Evolutionary conservation across 345 rosid genomes (phyloP).

Genomic region (Carallia pectinifolia): DNA sequence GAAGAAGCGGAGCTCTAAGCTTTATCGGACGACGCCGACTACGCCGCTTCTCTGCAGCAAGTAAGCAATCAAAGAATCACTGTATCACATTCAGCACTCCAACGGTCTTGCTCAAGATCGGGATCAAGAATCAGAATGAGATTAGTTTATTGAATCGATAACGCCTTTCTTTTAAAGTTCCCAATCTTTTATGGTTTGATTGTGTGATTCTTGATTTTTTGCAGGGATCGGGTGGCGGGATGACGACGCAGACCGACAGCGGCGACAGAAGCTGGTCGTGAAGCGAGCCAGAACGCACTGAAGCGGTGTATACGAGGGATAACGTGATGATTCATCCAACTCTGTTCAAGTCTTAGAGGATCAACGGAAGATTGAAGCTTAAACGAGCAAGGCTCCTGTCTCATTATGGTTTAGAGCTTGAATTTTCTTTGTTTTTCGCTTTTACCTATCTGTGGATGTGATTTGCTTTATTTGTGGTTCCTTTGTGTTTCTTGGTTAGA

Average conservation of each 20-base stretch:
- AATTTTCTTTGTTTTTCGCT: neutral
- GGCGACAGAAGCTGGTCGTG: slow-evolving; percentile 48
- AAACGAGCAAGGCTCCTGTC: slow-evolving; percentile 68
- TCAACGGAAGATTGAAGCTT: slow-evolving; percentile 84
- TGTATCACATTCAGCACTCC: too few species aligned
- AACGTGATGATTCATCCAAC: slow-evolving; percentile 69
- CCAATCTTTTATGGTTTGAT: neutral
- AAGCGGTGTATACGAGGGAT: slow-evolving; percentile 57
- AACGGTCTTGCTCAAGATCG: too few species aligned
- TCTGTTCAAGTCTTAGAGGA: slow-evolving; percentile 85
- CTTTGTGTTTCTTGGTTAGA: slow-evolving; percentile 31
- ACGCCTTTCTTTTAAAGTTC: neutral
- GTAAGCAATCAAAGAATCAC: slow-evolving; percentile 30
- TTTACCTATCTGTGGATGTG: neutral
- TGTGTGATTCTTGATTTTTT: slow-evolving; percentile 3
- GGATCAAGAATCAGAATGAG: too few species aligned
- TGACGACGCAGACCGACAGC: slow-evolving; percentile 60
- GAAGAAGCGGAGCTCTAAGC: slow-evolving; percentile 77
- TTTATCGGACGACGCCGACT: slow-evolving; percentile 92
- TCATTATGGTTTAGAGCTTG: slow-evolving; percentile 50
- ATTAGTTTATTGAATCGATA: neutral
- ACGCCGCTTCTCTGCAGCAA: slow-evolving; percentile 81
- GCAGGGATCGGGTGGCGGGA: slow-evolving; percentile 64
- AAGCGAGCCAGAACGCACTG: slow-evolving; percentile 65
- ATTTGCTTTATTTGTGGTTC: slow-evolving; percentile 9